A percentile compares a stretch with the other conserved stretches of the same genome.
Evolutionary conservation across 495 filamentous ascomycete genomes (phyloP).

Genomic region (Aspergillus heteromorphus): DNA sequence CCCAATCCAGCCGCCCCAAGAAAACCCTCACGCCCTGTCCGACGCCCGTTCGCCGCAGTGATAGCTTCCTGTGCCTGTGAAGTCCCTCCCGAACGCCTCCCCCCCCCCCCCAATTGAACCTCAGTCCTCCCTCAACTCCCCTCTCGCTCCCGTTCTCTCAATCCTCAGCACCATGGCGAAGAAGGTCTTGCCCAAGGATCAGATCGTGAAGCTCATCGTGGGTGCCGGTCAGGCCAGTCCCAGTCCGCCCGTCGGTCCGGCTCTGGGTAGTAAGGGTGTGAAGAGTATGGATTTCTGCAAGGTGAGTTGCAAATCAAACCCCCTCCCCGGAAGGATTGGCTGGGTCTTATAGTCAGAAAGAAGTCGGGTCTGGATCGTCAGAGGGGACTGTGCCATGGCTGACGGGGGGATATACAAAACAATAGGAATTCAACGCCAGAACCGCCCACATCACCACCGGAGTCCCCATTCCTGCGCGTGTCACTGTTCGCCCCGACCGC

Average conservation of each 20-base stretch:
- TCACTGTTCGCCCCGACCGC: conserved; percentile 90
- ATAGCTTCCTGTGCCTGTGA: neutral
- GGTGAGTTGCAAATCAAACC: conserved; percentile 42
- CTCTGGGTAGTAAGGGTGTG: conserved; percentile 93
- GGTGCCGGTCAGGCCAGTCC: conserved; percentile 95
- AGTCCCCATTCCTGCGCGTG: conserved; percentile 80
- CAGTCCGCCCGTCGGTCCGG: conserved; percentile 95
- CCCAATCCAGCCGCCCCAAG: conserved; percentile 5
- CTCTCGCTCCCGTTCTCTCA: neutral
- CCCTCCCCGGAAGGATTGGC: neutral
- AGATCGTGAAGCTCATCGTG: conserved; percentile 96
- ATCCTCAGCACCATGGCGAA: conserved; percentile 66
- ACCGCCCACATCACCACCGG: conserved; percentile 80
- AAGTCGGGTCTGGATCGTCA: neutral
- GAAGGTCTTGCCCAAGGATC: conserved; percentile 62
- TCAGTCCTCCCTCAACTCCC: neutral
- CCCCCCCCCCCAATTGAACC: neutral
- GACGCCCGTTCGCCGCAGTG: too few species aligned
- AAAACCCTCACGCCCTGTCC: too few species aligned
- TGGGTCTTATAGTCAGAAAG: neutral
- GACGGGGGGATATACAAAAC: too few species aligned
- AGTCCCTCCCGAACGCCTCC: neutral
- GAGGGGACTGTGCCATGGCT: neutral
- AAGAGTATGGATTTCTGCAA: conserved; percentile 99
- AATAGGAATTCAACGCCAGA: conserved; percentile 93